Evolutionary conservation across 1,284 basidiomycete species (phyloP), one percentile per base, ranked within the genome.

Genomic region (Boletus hoseneyae): DNA sequence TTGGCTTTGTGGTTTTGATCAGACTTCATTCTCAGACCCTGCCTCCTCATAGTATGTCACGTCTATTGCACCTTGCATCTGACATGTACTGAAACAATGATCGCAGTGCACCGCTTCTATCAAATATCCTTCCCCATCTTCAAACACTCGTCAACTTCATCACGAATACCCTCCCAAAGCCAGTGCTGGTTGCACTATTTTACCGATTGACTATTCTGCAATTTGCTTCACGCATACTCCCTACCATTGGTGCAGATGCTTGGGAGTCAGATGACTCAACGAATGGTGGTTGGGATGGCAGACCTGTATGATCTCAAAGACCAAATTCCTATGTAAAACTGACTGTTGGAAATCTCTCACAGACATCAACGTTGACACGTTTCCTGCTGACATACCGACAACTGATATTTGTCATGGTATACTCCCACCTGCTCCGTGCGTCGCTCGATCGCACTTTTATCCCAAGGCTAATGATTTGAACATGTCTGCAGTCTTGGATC

Each of bases 161-260:
- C 45, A 82, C 83, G 10, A 87, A 90, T 65, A 90, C 89, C 12
- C 74, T 93, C 9, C 90, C 90, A 4, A 90, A 89, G 57, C 89
- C 88, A 5, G 82, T 91, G n/a, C 73, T 96, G 3, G 78, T 93
- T 37, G 87, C 90, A 9, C 77, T 97, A 18, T 70, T 90, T 21
- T 96, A 93, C 68, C 85, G 93, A 34, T 74, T 95, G 16, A 73
- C 82, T 9, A 86, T 96, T 27, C 71, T 96, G n/a, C 90, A 95
- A 57, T 75, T 89, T 47, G 92, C 92, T 3, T 91, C 90, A 9
- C 80, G 83, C 40, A 91, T 96, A 52, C 71, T 92, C 34, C 88
- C 89, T 15, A 87, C 85, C 5, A 91, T 92, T 47, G 87, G 88
- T 36, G 82, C 80, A n/a, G 85, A 89, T 58, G 81, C 77, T 56